These are phyloP conservation scores for Gentiana straminea DNA, from an alignment of 257 asterid species.

Conservation along the genomic window DNA sequence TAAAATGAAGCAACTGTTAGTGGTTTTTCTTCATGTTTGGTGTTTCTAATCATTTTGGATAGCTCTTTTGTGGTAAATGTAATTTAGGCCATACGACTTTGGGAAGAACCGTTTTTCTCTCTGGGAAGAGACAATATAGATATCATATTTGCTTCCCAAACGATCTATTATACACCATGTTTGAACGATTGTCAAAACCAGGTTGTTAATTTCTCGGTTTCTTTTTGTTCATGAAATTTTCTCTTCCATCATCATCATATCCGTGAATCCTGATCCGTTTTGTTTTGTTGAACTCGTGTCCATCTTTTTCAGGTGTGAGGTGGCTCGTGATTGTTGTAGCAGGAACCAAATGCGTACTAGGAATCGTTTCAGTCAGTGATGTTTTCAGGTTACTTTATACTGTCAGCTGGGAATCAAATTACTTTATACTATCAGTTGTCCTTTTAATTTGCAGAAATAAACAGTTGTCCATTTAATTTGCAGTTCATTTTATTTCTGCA, in stretches of 20 bases:
- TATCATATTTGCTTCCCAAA: slow-evolving; percentile 88
- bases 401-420: no score
- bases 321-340: slow-evolving; percentile 80
- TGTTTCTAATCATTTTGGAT: no score
- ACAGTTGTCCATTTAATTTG: no score
- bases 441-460: no score
- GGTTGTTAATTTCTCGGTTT: slow-evolving; percentile 28
- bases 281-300: background rate
- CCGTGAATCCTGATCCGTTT: background rate
- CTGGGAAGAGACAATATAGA: slow-evolving; percentile 49
- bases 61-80: background rate
- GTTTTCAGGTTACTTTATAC: slow-evolving; percentile 47
- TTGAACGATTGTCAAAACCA: slow-evolving; percentile 82
- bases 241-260: background rate
- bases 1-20: no score
- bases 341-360: slow-evolving; percentile 91
- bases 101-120: slow-evolving; percentile 65
- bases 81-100: slow-evolving; percentile 67
- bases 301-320: slow-evolving; percentile 54
- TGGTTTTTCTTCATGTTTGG: no score
- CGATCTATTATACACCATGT: slow-evolving; percentile 59
- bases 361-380: slow-evolving; percentile 63
- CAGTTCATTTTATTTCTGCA: no score
- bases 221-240: no score
- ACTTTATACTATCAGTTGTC: no score